Evolutionary conservation across 2,329 filamentous ascomycete genomes (phyloP), one percentile per base, ranked within the genome.

Genomic region (Coniochaeta hoffmannii): DNA sequence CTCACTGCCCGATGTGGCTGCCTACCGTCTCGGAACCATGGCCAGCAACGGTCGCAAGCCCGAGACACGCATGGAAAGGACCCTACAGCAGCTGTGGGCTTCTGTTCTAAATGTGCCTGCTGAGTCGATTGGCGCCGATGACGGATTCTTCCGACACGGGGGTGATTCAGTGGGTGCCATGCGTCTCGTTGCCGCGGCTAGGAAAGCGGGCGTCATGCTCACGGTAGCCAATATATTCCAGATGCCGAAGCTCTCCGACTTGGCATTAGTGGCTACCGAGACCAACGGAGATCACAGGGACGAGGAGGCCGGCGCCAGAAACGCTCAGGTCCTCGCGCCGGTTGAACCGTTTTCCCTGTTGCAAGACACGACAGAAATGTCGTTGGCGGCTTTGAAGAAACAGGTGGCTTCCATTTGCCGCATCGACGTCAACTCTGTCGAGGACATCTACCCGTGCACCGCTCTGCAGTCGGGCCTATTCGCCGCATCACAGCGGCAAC

Each of bases 151-250:
- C 72, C 73, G 75, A 3, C 73, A 83, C 0, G 81, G 82, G 1
- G 82, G 82, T 19, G 81, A 85, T 66, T 85, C 81, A 0, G 79
- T 85, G 26, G 68, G 75, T 1, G 81, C 81, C 1, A 86, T 86
- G 80, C 82, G 79, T 63, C 69, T 86, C 0, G 82, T 84, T 0
- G 78, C 81, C 3, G 76, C 78, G 54, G 75, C 79, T 2, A 71
- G 80, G 22, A 68, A 71, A 2, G 73, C 75, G 24, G 76, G 75
- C 0, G 64, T 80, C 52, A 68, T 71, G 8, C 61, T 85, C 24
- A 79, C 74, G 1, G 82, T 85, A 1, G 76, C 78, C 2, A 74
- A 80, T 26, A 77, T 84, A 55, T 84, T 86, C 68, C 68, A 71
- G 60, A 72, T 71, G 66, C 67, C 71, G 19, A 72, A 71, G 9